Evolutionary conservation across 345 rosid genomes (phyloP).

Genomic region (Bruguiera sexangula): DNA sequence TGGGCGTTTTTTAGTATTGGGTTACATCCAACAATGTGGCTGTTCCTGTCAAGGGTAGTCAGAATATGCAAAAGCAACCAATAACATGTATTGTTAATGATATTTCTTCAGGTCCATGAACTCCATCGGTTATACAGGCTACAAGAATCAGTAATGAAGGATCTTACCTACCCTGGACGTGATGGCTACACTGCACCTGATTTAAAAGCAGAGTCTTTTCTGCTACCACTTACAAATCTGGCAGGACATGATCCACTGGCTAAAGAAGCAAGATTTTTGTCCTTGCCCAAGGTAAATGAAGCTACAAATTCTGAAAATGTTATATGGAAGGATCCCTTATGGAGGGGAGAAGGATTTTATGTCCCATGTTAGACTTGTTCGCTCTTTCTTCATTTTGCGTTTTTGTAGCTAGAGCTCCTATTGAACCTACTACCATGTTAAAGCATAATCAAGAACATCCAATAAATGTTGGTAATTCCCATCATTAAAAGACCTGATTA

Average conservation of each 20-base stretch:
- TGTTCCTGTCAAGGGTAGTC: constrained; percentile 1
- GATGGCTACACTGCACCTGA: constrained; percentile 19
- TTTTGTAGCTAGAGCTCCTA: neutral
- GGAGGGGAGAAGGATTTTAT: neutral
- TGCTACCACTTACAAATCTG: constrained; percentile 11
- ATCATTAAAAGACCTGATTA: no score
- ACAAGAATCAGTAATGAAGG: constrained; percentile 41
- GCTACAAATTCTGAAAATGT: neutral
- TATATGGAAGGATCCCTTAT: neutral
- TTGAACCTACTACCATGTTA: neutral
- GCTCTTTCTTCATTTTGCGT: neutral
- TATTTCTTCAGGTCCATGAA: constrained; percentile 40
- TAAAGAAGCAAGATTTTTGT: constrained; percentile 18
- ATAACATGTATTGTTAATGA: constrained; percentile 6
- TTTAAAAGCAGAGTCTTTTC: constrained; percentile 17
- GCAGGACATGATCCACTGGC: constrained; percentile 9
- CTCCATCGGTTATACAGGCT: constrained; percentile 38
- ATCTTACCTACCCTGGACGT: constrained; percentile 19
- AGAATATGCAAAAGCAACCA: neutral
- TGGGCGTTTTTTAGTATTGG: neutral
- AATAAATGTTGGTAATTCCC: neutral
- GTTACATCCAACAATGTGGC: neutral
- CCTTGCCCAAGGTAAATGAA: constrained; percentile 25
- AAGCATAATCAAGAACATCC: neutral
- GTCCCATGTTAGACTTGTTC: neutral